A percentile compares a stretch with the other conserved stretches of the same genome.
Evolutionary conservation across 2,329 filamentous ascomycete species (phyloP).

Genomic region (Nigrospora sphaerica): DNA sequence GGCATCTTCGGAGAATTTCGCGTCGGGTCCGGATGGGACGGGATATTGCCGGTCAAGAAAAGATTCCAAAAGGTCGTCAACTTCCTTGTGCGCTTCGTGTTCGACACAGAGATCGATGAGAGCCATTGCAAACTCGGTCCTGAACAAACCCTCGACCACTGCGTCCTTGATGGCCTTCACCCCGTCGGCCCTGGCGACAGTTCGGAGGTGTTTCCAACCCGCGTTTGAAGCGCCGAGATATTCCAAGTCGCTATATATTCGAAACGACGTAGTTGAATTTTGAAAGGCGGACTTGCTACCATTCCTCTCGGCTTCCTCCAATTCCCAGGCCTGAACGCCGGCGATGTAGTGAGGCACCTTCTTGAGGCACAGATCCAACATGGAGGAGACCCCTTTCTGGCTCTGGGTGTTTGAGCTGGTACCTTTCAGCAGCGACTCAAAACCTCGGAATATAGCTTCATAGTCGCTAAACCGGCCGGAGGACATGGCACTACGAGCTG

Average conservation of each 20-base stretch:
- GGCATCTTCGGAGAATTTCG: conserved; percentile 17
- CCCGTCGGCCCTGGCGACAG: conserved; percentile 39
- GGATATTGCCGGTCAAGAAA: conserved; percentile 27
- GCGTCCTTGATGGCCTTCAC: conserved; percentile 33
- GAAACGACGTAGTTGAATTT: conserved; percentile 30
- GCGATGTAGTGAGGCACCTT: conserved; percentile 39
- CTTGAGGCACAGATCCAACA: conserved; percentile 41
- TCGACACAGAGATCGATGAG: conserved; percentile 34
- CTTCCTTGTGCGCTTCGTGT: conserved; percentile 28
- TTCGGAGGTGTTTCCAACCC: conserved; percentile 39
- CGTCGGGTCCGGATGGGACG: conserved; percentile 23
- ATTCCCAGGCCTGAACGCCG: conserved; percentile 35
- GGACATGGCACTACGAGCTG: conserved; percentile 22
- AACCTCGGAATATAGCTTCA: conserved; percentile 35
- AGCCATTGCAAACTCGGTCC: conserved; percentile 28
- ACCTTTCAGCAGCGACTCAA: conserved; percentile 36
- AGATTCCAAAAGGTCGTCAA: conserved; percentile 29
- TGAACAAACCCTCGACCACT: conserved; percentile 33
- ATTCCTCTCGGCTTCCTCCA: conserved; percentile 26
- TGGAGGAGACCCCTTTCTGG: conserved; percentile 26
- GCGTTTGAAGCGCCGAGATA: conserved; percentile 27
- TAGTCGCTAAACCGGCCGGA: conserved; percentile 27
- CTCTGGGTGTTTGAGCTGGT: conserved; percentile 19
- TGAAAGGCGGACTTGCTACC: conserved; percentile 27
- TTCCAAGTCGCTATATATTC: conserved; percentile 43